Percentiles rank a stretch among this genome's conserved stretches.
Conservation (phyloP, 805 yeast species). For the Cyberlindnera veronae region DNA sequence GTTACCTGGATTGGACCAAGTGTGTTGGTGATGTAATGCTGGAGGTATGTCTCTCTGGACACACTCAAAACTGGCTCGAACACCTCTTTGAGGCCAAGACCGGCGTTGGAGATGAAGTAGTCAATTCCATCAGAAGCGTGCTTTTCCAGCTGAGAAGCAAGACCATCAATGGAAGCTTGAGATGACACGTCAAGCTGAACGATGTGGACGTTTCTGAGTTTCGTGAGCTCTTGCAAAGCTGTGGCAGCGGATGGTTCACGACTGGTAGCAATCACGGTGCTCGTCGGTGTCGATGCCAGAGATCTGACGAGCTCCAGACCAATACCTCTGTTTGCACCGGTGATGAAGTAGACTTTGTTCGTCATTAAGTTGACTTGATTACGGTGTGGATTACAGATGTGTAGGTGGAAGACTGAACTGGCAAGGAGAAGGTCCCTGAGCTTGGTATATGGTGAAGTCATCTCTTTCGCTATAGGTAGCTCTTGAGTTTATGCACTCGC, state of each 20-base stretch:
- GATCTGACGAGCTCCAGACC: conserved; percentile 5
- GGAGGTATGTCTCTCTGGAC: conserved; percentile 1
- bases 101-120: conserved; percentile 28
- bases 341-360: conserved; percentile 6
- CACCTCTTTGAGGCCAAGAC: conserved; percentile 11
- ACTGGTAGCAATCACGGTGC: conserved; percentile 14
- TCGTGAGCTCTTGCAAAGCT: conserved; percentile 11
- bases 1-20: conserved; percentile 25
- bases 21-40: conserved; percentile 23
- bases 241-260: conserved; percentile 14
- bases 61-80: neutral
- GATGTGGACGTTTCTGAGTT: conserved; percentile 22
- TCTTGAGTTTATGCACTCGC: no score
- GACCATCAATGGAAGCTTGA: conserved; percentile 16
- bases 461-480: no score
- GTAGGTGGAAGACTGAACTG: no score
- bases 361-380: no score
- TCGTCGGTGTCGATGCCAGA: conserved; percentile 2
- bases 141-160: conserved; percentile 14
- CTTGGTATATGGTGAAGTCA: no score
- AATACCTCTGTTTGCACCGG: conserved; percentile 14
- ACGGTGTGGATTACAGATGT: no score
- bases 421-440: no score
- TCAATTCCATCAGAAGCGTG: conserved; percentile 25
- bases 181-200: conserved; percentile 24